A percentile compares a stretch with the other conserved stretches of the same genome.
phyloP scores from a whole-genome alignment of 768 basidiomycete species.

The Pisolithus microcarpus region DNA sequence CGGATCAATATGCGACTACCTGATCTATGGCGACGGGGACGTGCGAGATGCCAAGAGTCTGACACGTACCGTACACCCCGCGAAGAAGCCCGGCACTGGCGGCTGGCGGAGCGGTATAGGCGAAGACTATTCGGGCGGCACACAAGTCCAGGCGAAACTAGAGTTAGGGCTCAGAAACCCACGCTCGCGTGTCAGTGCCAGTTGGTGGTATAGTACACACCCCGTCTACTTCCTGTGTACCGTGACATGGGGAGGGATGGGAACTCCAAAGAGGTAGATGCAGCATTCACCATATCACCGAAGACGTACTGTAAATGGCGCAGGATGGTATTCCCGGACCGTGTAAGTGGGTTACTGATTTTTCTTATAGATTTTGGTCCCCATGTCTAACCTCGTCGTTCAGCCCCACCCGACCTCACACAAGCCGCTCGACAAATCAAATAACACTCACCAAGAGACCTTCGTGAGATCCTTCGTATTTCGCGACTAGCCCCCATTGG shows the following conservation, averaged over 20 bases:
- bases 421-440: constrained; percentile 30
- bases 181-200: constrained; percentile 1
- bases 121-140: constrained; percentile 18
- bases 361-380: background rate
- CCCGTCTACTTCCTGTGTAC: constrained; percentile 35
- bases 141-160: too few relatives aligned
- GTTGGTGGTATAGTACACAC: constrained; percentile 28
- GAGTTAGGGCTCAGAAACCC: too few relatives aligned
- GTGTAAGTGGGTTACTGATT: constrained; percentile 32
- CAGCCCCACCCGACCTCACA: constrained; percentile 31
- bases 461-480: constrained; percentile 36
- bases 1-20: constrained; percentile 8
- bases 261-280: constrained; percentile 10
- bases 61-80: constrained; percentile 15
- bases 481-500: constrained; percentile 34
- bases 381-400: background rate
- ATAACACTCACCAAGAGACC: constrained; percentile 32
- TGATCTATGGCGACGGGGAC: constrained; percentile 4
- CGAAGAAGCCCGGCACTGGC: constrained; percentile 28
- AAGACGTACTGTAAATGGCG: constrained; percentile 41
- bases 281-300: constrained; percentile 24
- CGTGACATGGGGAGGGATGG: constrained; percentile 16
- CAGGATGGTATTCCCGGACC: constrained; percentile 35
- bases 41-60: constrained; percentile 2
- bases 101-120: constrained; percentile 20